Evolutionary conservation across 176 grass and related monocot species (phyloP).

Genomic region (Paspalum notatum): DNA sequence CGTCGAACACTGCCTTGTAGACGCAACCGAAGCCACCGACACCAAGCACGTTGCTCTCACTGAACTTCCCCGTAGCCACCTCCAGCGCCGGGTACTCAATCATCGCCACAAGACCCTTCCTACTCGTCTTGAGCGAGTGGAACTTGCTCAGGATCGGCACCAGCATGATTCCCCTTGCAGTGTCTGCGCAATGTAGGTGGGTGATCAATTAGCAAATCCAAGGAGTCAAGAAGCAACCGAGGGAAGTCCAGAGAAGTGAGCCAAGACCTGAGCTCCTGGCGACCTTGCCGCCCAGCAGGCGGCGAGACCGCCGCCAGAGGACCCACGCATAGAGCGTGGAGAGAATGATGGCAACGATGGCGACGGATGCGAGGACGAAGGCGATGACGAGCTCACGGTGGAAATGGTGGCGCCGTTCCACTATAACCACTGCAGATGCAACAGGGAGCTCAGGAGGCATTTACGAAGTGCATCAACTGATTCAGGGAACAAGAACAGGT

Average conservation of each 20-base stretch:
- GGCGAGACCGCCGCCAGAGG: constrained; percentile 66
- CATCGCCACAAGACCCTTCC: constrained; percentile 74
- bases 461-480: background rate
- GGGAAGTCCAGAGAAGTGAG: background rate
- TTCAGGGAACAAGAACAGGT: background rate
- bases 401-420: constrained; percentile 59
- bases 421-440: constrained; percentile 57
- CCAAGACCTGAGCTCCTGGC: constrained; percentile 62
- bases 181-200: constrained; percentile 45
- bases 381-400: constrained; percentile 77
- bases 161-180: constrained; percentile 60
- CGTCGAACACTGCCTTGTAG: constrained; percentile 79
- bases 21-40: constrained; percentile 81
- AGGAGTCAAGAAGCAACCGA: background rate
- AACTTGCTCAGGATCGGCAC: constrained; percentile 78
- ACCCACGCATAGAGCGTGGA: constrained; percentile 70
- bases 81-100: constrained; percentile 73
- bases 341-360: constrained; percentile 64
- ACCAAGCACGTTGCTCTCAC: constrained; percentile 72
- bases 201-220: background rate
- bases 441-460: background rate
- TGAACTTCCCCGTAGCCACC: constrained; percentile 71
- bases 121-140: constrained; percentile 64
- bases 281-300: constrained; percentile 46
- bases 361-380: constrained; percentile 59